Evolutionary conservation across 805 yeast species (phyloP), one percentile per base, ranked within the genome.

Genomic region (Monosporozyma solicola): DNA sequence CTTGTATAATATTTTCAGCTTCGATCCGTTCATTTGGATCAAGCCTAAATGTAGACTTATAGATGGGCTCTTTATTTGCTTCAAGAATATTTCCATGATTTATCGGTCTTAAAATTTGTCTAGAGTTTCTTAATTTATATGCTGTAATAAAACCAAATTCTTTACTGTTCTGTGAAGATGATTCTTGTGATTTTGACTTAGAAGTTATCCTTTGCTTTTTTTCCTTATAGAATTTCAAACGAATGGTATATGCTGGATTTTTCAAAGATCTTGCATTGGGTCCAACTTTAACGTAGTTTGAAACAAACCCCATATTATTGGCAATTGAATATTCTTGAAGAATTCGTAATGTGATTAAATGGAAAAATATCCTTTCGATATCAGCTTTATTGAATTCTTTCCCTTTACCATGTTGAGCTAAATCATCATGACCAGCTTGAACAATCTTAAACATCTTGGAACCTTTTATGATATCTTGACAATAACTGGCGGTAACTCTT

Each of bases 391-490:
- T 79, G 58, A 84, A 63, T 7, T 69, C 73, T 59, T 76, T 80
- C 4, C 96, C 96, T 29, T 70, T 70, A 1, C 97, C 96, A 64
- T 86, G 90, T 47, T 70, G 77, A n/a, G 76, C 75, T 46, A 75
- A 74, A 20, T 60, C 60, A 60, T 85, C 81, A 61, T 85, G 87
- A 0, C 90, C 88, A 47, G 80, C 73, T 35, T 73, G 76, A 11
- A 78, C 72, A 54, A 89, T 79, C 61, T 82, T 84, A n/a, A 77
- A 75, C 53, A 73, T 71, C 57, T 76, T 80, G 0, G 89, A 79
- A 0, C 97, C 96, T 60, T 84, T 80, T 66, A 83, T 84, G 5
- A 89, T 76, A 67, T 91, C 97, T 58, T 88, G 91, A 63, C 92
- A 84, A 59, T 88, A 84, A 11, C 86, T 74, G 9, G 85, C 74